Percentiles rank a stretch among this genome's conserved stretches.
Evolutionary conservation across 352 stramenopile genomes (phyloP).

Genomic region (Globisporangium splendens): DNA sequence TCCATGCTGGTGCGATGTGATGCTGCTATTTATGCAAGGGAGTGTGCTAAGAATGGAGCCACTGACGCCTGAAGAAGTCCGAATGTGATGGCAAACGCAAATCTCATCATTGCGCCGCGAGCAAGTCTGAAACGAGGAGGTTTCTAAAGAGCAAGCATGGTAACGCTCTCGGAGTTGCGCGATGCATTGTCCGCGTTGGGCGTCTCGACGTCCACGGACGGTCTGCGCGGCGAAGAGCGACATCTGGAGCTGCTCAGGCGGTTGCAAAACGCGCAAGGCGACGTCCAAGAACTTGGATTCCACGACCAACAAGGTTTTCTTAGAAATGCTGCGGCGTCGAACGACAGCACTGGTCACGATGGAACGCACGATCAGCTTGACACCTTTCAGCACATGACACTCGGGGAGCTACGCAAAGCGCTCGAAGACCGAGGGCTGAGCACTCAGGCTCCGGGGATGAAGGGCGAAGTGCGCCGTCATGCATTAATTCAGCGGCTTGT

Average conservation of each 20-base stretch:
- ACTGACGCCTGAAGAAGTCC: too few relatives aligned
- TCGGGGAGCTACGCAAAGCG: conserved; percentile 32
- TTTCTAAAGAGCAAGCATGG: too few relatives aligned
- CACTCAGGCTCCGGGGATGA: conserved; percentile 39
- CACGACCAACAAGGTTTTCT: too few relatives aligned
- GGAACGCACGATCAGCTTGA: conserved; percentile 2
- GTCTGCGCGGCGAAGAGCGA: conserved; percentile 29
- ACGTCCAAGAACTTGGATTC: background rate
- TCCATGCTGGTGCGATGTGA: too few relatives aligned
- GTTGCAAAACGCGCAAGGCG: conserved; percentile 11
- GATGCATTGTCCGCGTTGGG: conserved; percentile 28
- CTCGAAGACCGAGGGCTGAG: conserved; percentile 29
- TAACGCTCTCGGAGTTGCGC: conserved; percentile 21
- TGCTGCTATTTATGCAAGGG: too few relatives aligned
- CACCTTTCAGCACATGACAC: conserved; percentile 13
- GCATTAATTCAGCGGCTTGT: conserved; percentile 40
- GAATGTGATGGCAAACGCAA: too few relatives aligned
- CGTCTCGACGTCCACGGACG: conserved; percentile 30
- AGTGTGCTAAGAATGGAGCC: too few relatives aligned
- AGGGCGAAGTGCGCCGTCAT: conserved; percentile 39
- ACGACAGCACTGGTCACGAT: background rate
- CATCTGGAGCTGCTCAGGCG: conserved; percentile 28
- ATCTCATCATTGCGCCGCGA: too few relatives aligned
- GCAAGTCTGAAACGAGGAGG: too few relatives aligned
- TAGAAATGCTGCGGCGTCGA: background rate